Evolutionary conservation across 805 yeast genomes (phyloP).

Genomic region (Yarrowia sp.): DNA sequence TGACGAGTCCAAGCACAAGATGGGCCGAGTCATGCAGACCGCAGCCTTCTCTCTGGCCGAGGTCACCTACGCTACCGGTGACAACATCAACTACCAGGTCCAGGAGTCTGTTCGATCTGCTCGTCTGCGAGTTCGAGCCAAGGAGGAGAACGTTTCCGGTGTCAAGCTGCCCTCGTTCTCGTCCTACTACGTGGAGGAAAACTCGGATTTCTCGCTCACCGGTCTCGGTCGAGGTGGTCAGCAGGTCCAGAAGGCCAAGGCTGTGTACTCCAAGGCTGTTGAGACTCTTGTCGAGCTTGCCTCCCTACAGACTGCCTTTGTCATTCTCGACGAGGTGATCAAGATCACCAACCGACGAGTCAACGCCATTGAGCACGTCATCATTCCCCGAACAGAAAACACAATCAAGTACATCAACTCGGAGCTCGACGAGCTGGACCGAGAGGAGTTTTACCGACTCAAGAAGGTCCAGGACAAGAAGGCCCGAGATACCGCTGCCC

Average conservation of each 20-base stretch:
- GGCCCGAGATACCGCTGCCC: conserved; percentile 74
- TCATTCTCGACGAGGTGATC: conserved; percentile 95
- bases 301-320: conserved; percentile 94
- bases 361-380: conserved; percentile 97
- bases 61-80: conserved; percentile 97
- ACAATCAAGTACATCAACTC: conserved; percentile 91
- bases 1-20: conserved; percentile 93
- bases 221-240: conserved; percentile 99
- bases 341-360: conserved; percentile 98
- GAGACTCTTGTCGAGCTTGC: conserved; percentile 96
- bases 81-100: conserved; percentile 92
- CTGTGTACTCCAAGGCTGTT: conserved; percentile 93
- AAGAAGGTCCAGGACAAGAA: conserved; percentile 96
- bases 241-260: conserved; percentile 93
- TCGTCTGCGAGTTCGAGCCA: conserved; percentile 86
- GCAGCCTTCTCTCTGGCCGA: conserved; percentile 98
- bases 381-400: conserved; percentile 96
- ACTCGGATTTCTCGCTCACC: conserved; percentile 93
- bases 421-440: conserved; percentile 94
- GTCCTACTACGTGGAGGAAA: conserved; percentile 77
- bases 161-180: conserved; percentile 94
- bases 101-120: conserved; percentile 90
- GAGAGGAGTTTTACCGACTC: conserved; percentile 96
- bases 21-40: conserved; percentile 98
- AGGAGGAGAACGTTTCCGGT: conserved; percentile 96